Conservation (phyloP, 2,329 filamentous ascomycete genomes). For the Arthrinium phaeospermum region DNA sequence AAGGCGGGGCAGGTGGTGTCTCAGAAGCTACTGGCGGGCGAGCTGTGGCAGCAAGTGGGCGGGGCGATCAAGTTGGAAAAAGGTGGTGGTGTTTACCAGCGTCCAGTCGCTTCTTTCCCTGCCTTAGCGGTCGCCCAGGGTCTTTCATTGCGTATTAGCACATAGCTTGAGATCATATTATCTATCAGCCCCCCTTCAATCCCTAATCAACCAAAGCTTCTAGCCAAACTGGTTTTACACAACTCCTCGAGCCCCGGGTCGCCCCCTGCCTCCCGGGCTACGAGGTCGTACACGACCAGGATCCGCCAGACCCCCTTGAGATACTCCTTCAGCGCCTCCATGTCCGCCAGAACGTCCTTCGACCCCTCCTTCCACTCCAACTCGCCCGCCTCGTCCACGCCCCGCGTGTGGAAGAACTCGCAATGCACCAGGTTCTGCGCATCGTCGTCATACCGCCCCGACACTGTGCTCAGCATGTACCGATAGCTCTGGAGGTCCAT, state of each 20-base stretch:
- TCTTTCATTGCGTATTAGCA: background rate
- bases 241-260: background rate
- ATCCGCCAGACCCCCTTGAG: conserved; percentile 18
- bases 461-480: background rate
- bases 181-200: too few relatives aligned
- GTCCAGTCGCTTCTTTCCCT: background rate
- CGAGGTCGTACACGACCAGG: conserved; percentile 4
- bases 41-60: background rate
- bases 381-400: too few relatives aligned
- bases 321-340: conserved; percentile 13
- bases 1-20: conserved; percentile 19
- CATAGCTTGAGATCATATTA: background rate
- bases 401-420: background rate
- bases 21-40: background rate
- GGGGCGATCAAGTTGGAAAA: background rate
- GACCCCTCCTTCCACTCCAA: too few relatives aligned
- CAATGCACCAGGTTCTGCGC: conserved; percentile 13
- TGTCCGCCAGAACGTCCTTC: background rate
- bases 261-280: background rate
- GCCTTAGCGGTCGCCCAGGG: background rate
- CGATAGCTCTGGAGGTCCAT: background rate
- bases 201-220: background rate
- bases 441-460: conserved; percentile 7
- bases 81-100: background rate
- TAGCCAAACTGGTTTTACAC: background rate